phyloP scores from a whole-genome alignment of 176 grass and related monocot species.

The Aegilops tauschii region DNA sequence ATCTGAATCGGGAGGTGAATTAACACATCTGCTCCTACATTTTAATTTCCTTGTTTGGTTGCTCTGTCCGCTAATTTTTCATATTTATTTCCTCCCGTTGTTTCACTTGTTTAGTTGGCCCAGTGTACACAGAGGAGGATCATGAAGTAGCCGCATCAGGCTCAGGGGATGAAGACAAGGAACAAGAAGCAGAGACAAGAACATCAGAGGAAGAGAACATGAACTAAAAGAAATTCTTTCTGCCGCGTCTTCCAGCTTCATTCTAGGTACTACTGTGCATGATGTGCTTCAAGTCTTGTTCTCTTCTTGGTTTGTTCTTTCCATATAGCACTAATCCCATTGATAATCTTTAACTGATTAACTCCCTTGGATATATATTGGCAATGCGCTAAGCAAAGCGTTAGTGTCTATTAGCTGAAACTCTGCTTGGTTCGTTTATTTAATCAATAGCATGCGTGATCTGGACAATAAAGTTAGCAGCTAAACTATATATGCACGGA shows the following conservation, averaged over 20 bases:
- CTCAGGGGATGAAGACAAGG: not conserved
- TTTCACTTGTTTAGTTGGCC: not conserved
- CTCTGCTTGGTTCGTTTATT: too few relatives aligned
- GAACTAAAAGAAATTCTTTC: not conserved
- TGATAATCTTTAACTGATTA: too few relatives aligned
- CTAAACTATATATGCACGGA: too few relatives aligned
- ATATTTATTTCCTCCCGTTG: not conserved
- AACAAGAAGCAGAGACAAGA: not conserved
- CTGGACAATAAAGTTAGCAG: too few relatives aligned
- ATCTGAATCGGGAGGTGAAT: not conserved
- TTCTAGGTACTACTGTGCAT: not conserved
- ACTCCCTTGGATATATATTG: too few relatives aligned
- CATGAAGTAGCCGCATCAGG: not conserved
- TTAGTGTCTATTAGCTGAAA: too few relatives aligned
- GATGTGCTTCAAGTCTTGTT: not conserved
- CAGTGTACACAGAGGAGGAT: not conserved
- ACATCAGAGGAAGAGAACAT: not conserved
- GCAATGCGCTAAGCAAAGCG: too few relatives aligned
- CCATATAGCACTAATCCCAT: too few relatives aligned
- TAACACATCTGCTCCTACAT: not conserved
- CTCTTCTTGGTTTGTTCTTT: too few relatives aligned
- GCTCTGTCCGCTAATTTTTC: not conserved
- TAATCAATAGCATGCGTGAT: too few relatives aligned
- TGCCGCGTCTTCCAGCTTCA: not conserved
- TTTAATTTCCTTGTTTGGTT: not conserved